Evolutionary conservation across 805 yeast genomes (phyloP).

Genomic region (Clavispora asparagi): DNA sequence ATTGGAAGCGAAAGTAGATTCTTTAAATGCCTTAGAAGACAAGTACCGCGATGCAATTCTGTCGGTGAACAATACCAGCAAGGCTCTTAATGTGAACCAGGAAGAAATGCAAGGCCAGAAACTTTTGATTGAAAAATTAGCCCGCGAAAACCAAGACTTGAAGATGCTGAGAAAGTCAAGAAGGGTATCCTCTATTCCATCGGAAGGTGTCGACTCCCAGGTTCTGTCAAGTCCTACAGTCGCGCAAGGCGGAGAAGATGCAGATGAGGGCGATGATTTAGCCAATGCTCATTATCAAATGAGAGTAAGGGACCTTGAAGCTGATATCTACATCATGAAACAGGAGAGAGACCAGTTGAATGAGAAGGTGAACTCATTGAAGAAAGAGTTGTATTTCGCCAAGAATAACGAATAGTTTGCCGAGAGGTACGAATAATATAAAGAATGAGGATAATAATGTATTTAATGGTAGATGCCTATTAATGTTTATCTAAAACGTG

Average conservation of each 20-base stretch:
- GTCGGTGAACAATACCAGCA: constrained; percentile 67
- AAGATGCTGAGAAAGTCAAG: constrained; percentile 46
- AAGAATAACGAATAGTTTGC: constrained; percentile 1
- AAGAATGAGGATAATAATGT: background rate
- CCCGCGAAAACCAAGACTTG: constrained; percentile 66
- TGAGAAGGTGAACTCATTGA: constrained; percentile 51
- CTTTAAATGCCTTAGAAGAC: constrained; percentile 44
- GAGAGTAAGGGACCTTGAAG: constrained; percentile 76
- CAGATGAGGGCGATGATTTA: constrained; percentile 23
- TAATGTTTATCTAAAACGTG: background rate
- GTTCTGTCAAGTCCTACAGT: constrained; percentile 6
- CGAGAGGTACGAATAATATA: background rate
- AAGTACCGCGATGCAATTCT: constrained; percentile 69
- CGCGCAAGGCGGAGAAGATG: background rate
- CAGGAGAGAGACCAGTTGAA: constrained; percentile 81
- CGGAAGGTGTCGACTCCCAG: background rate
- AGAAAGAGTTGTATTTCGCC: constrained; percentile 47
- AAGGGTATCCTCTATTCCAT: constrained; percentile 17
- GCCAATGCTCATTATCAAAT: constrained; percentile 58
- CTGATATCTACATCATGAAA: constrained; percentile 72
- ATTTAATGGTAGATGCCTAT: background rate
- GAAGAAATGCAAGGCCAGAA: constrained; percentile 62
- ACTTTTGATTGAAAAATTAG: constrained; percentile 48
- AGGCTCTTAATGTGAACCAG: constrained; percentile 70
- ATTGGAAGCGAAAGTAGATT: constrained; percentile 22